Evolutionary conservation across 2,329 filamentous ascomycete genomes (phyloP), one percentile per base, ranked within the genome.

Genomic region (Coniosporium tulheliwenetii): DNA sequence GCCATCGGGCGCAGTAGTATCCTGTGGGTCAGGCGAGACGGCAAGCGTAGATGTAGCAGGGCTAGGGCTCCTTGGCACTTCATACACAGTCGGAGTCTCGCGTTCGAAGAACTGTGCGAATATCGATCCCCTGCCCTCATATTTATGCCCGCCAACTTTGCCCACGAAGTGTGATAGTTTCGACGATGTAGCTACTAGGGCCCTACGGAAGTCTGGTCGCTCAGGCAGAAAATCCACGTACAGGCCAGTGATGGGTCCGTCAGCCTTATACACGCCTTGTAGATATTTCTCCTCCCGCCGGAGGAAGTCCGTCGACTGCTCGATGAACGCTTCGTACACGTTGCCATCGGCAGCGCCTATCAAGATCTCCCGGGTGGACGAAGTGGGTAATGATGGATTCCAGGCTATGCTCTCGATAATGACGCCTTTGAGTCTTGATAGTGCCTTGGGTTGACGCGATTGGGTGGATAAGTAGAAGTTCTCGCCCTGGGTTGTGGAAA

Each of bases 391-490:
- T 2, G 85, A 86, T 1, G 91, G 86, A 53, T 93, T 95, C 91
- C 91, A 98, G 31, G 89, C 86, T 45, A 98, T 71, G 46, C 81
- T 82, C 59, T 95, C 87, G 44, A 98, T 85, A 8, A 77, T 70
- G 10, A 95, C 85, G 26, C 85, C 85, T 50, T 89, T 89, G 40
- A 98, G 64, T 42, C 85, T 75, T 10, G 81, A 78, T 31, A 98
- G 69, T 7, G 80, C 73, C 47, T 91, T 85, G 2, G 89, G 86
- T 48, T 87, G 81, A 50, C 85, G 81, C 30, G 87, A 91, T 58
- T 96, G 89, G 9, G 86, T 89, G 59, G 98, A 91, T 8, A 98
- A 81, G 61, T 98, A 98, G 67, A 87, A 98, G 64, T 93, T 96
- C 61, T 98, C 91, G 57, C 86, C 86, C 34, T 86, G 75, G 5